Percentiles rank a stretch among this genome's conserved stretches.
Conservation (phyloP, 2,329 filamentous ascomycete species). For the Sporothrix mexicana region DNA sequence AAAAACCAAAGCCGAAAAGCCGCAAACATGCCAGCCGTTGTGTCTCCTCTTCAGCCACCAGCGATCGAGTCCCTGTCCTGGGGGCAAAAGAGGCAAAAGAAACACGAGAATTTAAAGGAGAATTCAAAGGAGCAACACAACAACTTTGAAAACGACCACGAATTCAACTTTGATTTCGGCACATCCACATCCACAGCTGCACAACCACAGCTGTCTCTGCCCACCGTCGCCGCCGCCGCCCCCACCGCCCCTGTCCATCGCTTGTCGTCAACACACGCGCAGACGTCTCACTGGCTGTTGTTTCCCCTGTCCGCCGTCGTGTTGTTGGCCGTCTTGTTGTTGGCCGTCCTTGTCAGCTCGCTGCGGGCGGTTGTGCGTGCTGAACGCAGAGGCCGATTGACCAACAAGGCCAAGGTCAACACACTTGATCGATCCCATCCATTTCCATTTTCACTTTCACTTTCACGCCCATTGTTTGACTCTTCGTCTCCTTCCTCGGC, state of each 20-base stretch:
- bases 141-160: background rate
- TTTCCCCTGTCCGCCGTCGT: slow-evolving; percentile 2
- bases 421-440: background rate
- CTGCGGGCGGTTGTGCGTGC: background rate
- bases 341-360: slow-evolving; percentile 26
- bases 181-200: background rate
- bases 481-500: background rate
- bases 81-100: background rate
- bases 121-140: background rate
- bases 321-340: background rate
- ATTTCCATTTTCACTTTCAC: too few relatives aligned
- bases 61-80: background rate
- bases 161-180: background rate
- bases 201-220: background rate
- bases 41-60: slow-evolving; percentile 17
- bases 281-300: slow-evolving; percentile 27
- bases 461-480: background rate
- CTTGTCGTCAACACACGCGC: background rate
- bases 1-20: background rate
- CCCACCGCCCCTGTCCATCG: background rate
- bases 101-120: background rate
- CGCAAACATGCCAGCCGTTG: slow-evolving; percentile 25
- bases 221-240: too few relatives aligned
- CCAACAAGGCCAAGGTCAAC: background rate
- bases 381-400: too few relatives aligned